phyloP scores from a whole-genome alignment of 768 basidiomycete species.

The Filobasidium floriforme region DNA sequence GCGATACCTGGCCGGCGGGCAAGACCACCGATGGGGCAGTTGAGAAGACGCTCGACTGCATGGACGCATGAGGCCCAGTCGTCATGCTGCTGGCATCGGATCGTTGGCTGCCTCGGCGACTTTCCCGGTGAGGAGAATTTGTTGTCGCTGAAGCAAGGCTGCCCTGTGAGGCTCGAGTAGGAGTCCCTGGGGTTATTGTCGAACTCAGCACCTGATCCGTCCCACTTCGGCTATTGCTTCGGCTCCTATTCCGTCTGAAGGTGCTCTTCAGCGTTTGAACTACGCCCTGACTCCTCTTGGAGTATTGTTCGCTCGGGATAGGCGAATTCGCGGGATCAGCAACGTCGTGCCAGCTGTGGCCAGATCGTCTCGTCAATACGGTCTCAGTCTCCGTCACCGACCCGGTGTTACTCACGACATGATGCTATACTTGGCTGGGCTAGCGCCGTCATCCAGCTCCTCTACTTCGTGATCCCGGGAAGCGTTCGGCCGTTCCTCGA shows the following conservation, averaged over 20 bases:
- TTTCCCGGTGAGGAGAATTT: neutral
- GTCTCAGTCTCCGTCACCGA: neutral
- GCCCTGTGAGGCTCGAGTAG: slow-evolving; percentile 9
- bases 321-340: neutral
- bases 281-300: neutral
- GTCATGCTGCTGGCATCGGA: neutral
- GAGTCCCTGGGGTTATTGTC: slow-evolving; percentile 27
- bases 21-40: slow-evolving; percentile 55
- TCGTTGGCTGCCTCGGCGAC: neutral
- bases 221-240: slow-evolving; percentile 3
- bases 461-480: neutral
- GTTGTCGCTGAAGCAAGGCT: slow-evolving; percentile 8
- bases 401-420: slow-evolving; percentile 26
- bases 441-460: neutral
- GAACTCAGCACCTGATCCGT: neutral
- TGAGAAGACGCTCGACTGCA: slow-evolving; percentile 5
- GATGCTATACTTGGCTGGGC: slow-evolving; percentile 26
- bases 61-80: slow-evolving; percentile 1
- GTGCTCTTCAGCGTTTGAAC: neutral
- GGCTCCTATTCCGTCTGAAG: neutral
- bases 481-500: neutral
- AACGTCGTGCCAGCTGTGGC: neutral
- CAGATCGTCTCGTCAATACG: neutral
- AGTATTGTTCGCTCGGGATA: neutral
- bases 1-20: slow-evolving; percentile 55